These are phyloP conservation scores for Rubia peregrina DNA, from an alignment of 305 asterid genomes.

Conservation along the genomic window DNA sequence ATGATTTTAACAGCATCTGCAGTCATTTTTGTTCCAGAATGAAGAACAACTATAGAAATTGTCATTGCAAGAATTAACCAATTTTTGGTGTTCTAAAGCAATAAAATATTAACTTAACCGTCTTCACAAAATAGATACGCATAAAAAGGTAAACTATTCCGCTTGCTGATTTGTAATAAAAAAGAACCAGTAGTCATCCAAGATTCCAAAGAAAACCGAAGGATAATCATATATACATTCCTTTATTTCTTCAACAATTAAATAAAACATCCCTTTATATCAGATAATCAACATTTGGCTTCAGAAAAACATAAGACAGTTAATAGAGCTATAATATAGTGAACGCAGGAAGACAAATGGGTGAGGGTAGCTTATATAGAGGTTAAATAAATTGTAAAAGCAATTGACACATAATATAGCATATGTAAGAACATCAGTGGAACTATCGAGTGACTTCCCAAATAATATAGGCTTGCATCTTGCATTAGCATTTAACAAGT, in stretches of 20 bases:
- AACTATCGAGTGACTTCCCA: too few species aligned
- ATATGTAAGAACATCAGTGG: too few species aligned
- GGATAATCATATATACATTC: background rate
- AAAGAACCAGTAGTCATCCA: background rate
- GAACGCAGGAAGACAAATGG: background rate
- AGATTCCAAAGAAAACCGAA: constrained; percentile 3
- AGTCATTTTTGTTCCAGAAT: background rate
- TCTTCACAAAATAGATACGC: background rate
- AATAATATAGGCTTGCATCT: too few species aligned
- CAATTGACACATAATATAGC: background rate
- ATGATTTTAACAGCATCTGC: background rate
- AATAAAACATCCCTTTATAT: background rate
- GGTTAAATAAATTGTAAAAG: background rate
- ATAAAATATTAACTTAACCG: background rate
- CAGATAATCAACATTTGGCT: background rate
- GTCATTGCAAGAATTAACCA: background rate
- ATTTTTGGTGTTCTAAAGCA: background rate
- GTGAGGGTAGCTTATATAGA: background rate
- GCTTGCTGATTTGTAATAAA: background rate
- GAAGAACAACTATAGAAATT: background rate
- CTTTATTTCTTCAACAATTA: background rate
- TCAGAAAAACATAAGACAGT: background rate
- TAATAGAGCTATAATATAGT: background rate
- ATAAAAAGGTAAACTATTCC: too few species aligned
- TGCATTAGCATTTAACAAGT: too few species aligned